phyloP scores from a whole-genome alignment of 495 filamentous ascomycete species.

The Apodospora peruviana region DNA sequence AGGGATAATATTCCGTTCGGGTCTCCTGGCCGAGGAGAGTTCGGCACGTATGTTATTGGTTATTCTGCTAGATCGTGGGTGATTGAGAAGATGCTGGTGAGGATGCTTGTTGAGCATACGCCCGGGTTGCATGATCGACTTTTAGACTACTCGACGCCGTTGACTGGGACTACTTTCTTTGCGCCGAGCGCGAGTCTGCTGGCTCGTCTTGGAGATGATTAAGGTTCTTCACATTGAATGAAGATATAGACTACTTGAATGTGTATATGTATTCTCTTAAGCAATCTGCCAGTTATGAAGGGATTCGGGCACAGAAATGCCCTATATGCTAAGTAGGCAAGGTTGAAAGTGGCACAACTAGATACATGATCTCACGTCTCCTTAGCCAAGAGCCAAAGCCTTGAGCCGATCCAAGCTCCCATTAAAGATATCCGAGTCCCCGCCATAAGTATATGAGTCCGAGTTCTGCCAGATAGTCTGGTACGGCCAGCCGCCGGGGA shows the following conservation, averaged over 20 bases:
- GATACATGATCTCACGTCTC: too few species aligned
- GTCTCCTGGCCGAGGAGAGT: background rate
- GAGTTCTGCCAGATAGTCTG: slow-evolving; percentile 59
- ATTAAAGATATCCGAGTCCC: slow-evolving; percentile 50
- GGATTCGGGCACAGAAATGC: too few species aligned
- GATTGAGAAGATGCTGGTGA: slow-evolving; percentile 1
- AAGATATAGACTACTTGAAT: too few species aligned
- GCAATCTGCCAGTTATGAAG: too few species aligned
- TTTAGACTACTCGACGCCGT: slow-evolving; percentile 1
- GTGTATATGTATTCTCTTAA: too few species aligned
- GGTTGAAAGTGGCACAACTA: too few species aligned
- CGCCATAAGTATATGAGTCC: slow-evolving; percentile 41
- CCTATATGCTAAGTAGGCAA: too few species aligned
- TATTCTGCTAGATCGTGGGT: slow-evolving; percentile 2
- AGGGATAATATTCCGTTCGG: slow-evolving; percentile 6
- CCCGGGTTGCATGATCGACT: background rate
- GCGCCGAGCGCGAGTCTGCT: background rate
- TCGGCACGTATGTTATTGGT: slow-evolving; percentile 2
- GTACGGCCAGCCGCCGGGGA: slow-evolving; percentile 55
- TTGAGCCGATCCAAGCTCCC: slow-evolving; percentile 15
- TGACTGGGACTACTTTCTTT: slow-evolving; percentile 1
- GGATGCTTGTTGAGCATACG: slow-evolving; percentile 2
- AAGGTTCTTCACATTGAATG: too few species aligned
- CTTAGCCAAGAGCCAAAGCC: background rate
- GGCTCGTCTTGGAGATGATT: background rate